A percentile compares a stretch with the other conserved stretches of the same genome.
These are phyloP conservation scores for Boletus semigastroideus DNA, from an alignment of 1,284 basidiomycete species.

Conservation along the genomic window DNA sequence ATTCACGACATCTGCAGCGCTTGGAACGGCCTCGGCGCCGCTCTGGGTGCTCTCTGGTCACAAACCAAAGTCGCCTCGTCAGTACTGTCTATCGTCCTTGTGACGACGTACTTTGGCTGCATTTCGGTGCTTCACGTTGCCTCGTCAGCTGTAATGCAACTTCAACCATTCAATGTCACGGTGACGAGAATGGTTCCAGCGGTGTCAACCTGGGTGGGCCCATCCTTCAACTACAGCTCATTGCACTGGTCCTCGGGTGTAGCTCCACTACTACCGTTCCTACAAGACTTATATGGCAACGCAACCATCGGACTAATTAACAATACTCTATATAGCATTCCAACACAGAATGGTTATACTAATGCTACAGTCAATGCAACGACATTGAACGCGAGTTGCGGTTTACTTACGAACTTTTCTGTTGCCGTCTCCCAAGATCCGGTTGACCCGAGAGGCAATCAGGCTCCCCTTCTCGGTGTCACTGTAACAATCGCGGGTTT, in stretches of 20 bases:
- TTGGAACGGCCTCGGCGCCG: background rate
- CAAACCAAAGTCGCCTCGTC: background rate
- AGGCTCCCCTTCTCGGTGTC: background rate
- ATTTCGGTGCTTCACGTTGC: background rate
- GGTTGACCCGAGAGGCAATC: background rate
- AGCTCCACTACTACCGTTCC: background rate
- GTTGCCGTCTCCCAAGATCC: too few relatives aligned
- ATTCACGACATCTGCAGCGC: background rate
- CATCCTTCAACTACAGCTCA: background rate
- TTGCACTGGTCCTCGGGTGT: background rate
- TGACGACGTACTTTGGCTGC: background rate
- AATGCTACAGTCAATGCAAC: background rate
- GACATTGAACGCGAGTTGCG: background rate
- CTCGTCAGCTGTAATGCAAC: background rate
- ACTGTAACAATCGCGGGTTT: background rate
- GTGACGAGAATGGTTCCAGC: background rate
- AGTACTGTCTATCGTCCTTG: background rate
- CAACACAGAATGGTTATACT: background rate
- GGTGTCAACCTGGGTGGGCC: background rate
- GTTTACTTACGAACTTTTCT: background rate
- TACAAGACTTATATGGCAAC: background rate
- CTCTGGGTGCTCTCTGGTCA: background rate
- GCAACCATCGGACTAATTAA: background rate
- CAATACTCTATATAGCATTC: background rate
- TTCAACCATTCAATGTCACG: background rate